A percentile compares a stretch with the other conserved stretches of the same genome.
Evolutionary conservation across 768 basidiomycete genomes (phyloP).

Genomic region (Agrocybe praecox): DNA sequence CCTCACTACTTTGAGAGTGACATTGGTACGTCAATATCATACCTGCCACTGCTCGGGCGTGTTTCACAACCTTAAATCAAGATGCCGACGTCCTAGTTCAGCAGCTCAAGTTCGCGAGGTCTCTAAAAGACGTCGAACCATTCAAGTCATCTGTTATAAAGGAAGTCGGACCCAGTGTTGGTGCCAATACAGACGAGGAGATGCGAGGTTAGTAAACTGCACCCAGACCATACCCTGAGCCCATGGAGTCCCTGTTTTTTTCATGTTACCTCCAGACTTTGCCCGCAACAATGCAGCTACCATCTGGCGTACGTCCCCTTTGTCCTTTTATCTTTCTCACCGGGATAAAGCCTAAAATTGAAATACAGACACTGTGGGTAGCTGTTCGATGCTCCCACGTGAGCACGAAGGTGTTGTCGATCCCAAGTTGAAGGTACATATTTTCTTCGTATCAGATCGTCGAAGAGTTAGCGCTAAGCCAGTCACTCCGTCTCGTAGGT

Average conservation of each 20-base stretch:
- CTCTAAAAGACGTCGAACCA: constrained; percentile 26
- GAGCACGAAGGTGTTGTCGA: constrained; percentile 57
- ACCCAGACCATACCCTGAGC: too few relatives aligned
- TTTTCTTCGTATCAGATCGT: too few relatives aligned
- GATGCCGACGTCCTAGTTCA: constrained; percentile 36
- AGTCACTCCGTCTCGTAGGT: constrained; percentile 38
- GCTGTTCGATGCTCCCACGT: constrained; percentile 56
- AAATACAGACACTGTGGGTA: constrained; percentile 44
- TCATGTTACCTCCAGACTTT: constrained; percentile 13
- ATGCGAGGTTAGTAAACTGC: constrained; percentile 17
- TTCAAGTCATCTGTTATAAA: constrained; percentile 18
- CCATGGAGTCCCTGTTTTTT: not conserved
- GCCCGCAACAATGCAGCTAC: constrained; percentile 22
- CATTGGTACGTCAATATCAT: constrained; percentile 29
- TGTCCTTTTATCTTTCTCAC: not conserved
- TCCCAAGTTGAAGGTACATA: constrained; percentile 39
- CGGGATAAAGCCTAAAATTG: not conserved
- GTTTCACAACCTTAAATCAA: not conserved
- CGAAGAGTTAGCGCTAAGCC: too few relatives aligned
- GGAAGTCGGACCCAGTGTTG: constrained; percentile 36
- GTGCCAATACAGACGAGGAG: constrained; percentile 32
- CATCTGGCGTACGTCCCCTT: constrained; percentile 12
- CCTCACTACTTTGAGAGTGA: constrained; percentile 45
- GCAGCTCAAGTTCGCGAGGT: constrained; percentile 32
- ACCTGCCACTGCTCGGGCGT: not conserved